Evolutionary conservation across 805 yeast species (phyloP), one percentile per base, ranked within the genome.

Genomic region (Spathaspora sp.): DNA sequence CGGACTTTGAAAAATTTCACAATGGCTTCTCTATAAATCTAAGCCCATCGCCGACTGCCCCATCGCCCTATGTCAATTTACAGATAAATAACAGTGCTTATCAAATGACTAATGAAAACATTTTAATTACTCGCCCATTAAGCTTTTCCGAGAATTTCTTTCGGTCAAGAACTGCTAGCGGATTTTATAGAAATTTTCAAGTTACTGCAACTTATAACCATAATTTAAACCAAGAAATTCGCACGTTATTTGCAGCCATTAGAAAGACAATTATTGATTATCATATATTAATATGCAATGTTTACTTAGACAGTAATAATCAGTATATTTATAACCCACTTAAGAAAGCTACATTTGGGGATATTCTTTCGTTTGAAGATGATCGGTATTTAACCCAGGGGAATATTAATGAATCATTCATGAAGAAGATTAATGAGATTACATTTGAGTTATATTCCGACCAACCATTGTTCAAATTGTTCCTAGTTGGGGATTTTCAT

Each of bases 191-290:
- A n/a, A 69, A 64, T 52, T 73, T 73, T 53, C 68, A 63, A 44
- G 62, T 70, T 9, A 63, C 72, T 2, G 70, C 65, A 6, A 61
- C 67, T 1, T 71, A 69, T 51, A 62, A 68, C 14, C 57, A 57
- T 6, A 50, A 54, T 8, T 40, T 72, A 14, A 43, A 52, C 1
- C 28, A 35, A 3, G 52, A 58, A 39, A 39, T 57, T 6, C 49
- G 48, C 1, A 44, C 63, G 23, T 32, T 70, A 11, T 62, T 54
- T 46, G 52, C 55, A 26, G 75, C 71, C 2, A 56, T 72, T 29
- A 57, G 76, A 26, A 63, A 65, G 46, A 55, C 68, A 1, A 38
- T 73, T 3, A 51, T 73, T 20, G 75, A 73, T 47, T 66, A 73
- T 54, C 73, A 62, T 44, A 57, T 71, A 42, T 57, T 70, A 17